Base-by-base conservation (phyloP, 768 basidiomycete genomes). In the Dioszegia aurantiaca region DNA sequence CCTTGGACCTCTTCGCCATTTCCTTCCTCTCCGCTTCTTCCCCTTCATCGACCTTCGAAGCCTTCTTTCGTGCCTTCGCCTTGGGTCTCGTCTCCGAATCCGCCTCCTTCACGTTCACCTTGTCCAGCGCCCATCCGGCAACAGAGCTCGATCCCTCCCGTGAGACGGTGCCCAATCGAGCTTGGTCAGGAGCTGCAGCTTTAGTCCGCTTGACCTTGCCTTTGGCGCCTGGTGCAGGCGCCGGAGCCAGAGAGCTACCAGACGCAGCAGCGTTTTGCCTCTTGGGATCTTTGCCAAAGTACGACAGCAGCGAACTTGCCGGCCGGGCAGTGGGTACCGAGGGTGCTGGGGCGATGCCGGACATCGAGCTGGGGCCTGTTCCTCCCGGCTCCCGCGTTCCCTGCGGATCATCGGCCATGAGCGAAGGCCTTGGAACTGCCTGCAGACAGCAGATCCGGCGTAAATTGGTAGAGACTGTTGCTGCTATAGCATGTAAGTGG, bases 1-100 rank as follows among this genome's bases (percentile, higher is more conserved):
- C 46, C 36, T 46, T 49, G 16, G 14, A 17, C 43, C 54, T 42
- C 58, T 56, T 55, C 11, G n/a, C 52, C 68, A 70, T 70, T 17
- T 70, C 68, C 43, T 42, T 58, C 63, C 64, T 28, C 60, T 68
- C 64, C 23, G 59, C 62, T 40, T 66, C 64, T 55, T 67, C 64
- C 3, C 63, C 69, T 5, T 45, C 57, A 19, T 23, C 52, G 19
- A 16, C 19, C 39, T 56, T 58, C 31, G 8, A 21, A n/a, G 23
- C 27, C 21, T 30, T 36, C 30, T 24, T 48, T 16, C 16, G 39
- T 8, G 12, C 39, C 26, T 31, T 55, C 14, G 52, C n/a, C 33
- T 39, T 41, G 19, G 49, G 8, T 23, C n/a, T 5, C 26, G 39
- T 33, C 19, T 5, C 23, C 2, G 12, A 33, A 14, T 41, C 44